Base-by-base conservation (phyloP, 352 stramenopile genomes). In the Globisporangium lucens region DNA sequence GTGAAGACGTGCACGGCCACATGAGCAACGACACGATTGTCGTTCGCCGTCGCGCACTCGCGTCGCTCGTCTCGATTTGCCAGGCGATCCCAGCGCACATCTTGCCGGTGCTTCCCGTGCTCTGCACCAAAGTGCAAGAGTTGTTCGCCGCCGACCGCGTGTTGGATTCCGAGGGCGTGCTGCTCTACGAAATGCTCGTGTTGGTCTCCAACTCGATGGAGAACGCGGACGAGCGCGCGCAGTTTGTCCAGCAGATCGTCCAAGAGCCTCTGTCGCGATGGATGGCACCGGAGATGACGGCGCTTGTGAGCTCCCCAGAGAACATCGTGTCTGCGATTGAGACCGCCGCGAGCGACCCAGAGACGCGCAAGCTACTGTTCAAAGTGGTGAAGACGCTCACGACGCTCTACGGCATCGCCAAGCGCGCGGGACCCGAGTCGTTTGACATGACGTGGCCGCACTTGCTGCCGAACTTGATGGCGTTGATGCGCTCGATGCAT, bases 121-220 rank as follows among this genome's bases (percentile, higher is more conserved):
- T 94, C 47, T 91, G 81, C 66, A 71, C 78, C 0, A 88, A 92
- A 65, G 84, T 84, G 0, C 76, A 90, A 43, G 76, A 89, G 57
- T 63, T 94, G n/a, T 94, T 94, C 65, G 79, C 81, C 38, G 68
- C 70, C 0, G 84, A 90, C 74, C 75, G 74, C 22, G 86, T 94
- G n/a, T 76, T 89, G 15, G 86, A 94, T 22, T 86, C 82, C 0
- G 86, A 94, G 70, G 81, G 81, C 33, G 83, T 94, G 3, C 75
- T 94, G 65, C 71, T 94, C 9, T 94, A 94, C 46, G 86, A 94
- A 51, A 92, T 94, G 79, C 70, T 94, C 7, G 83, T 94, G 46
- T 59, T 94, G 15, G 86, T 94, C 9, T 91, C 86, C 2, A 91
- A 90, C 62, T 94, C 86, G 36, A 89, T 94, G 76, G 70, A 79